Percentiles rank a stretch among this genome's conserved stretches.
These are phyloP conservation scores for Maudiozyma turicensis DNA, from an alignment of 805 yeast genomes.

Conservation along the genomic window DNA sequence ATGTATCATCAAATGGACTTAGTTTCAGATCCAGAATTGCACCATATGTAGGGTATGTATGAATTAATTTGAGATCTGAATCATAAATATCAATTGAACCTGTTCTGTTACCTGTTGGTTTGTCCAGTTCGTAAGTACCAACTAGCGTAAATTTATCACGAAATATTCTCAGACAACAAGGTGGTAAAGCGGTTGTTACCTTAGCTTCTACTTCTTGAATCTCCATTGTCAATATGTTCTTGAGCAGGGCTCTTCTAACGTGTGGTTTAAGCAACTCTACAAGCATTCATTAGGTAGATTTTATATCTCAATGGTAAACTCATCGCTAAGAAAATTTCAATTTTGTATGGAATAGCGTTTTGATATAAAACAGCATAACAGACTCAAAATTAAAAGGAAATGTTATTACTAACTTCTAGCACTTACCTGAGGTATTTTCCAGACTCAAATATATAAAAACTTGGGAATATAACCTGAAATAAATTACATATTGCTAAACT, in stretches of 20 bases:
- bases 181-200: constrained; percentile 53
- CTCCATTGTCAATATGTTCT: constrained; percentile 2
- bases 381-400: background rate
- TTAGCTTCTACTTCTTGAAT: constrained; percentile 13
- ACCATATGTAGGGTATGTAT: constrained; percentile 33
- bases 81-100: constrained; percentile 49
- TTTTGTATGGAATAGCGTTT: background rate
- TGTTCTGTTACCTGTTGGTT: constrained; percentile 44
- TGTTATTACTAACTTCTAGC: background rate
- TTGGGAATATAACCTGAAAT: too few relatives aligned
- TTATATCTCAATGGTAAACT: background rate
- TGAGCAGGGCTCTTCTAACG: background rate
- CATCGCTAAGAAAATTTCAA: background rate
- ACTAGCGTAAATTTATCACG: constrained; percentile 41
- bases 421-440: background rate
- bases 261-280: too few relatives aligned
- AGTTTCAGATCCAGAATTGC: constrained; percentile 76
- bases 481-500: background rate
- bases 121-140: constrained; percentile 76
- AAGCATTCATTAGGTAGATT: too few relatives aligned
- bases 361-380: background rate
- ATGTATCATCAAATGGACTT: constrained; percentile 40
- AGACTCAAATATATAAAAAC: background rate
- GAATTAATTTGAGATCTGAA: constrained; percentile 16
- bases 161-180: constrained; percentile 65